A percentile compares a stretch with the other conserved stretches of the same genome.
These are phyloP conservation scores for Talaromyces sp. DNA, from an alignment of 2,329 filamentous ascomycete species.

Conservation along the genomic window DNA sequence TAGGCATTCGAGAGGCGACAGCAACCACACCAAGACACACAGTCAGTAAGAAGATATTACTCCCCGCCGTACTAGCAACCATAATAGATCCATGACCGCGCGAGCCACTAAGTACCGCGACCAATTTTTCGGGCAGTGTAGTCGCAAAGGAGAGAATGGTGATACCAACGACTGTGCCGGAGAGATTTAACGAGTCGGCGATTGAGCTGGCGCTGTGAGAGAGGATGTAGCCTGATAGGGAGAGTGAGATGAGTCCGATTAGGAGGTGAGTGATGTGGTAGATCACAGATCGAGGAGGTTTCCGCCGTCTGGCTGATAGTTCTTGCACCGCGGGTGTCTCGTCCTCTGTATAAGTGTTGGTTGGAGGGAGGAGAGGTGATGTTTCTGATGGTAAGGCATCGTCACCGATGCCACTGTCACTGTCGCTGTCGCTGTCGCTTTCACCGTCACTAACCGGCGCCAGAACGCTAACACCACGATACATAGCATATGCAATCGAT, in stretches of 20 bases:
- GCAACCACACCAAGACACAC: slow-evolving; percentile 42
- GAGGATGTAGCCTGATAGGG: slow-evolving; percentile 47
- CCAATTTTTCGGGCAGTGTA: slow-evolving; percentile 51
- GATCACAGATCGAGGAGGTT: slow-evolving; percentile 21
- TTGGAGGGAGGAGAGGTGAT: neutral
- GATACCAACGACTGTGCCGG: slow-evolving; percentile 45
- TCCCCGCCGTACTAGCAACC: slow-evolving; percentile 50
- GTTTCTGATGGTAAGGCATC: neutral
- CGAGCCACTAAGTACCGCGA: slow-evolving; percentile 46
- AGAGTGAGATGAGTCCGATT: slow-evolving; percentile 42
- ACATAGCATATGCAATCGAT: slow-evolving; percentile 44
- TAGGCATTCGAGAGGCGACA: slow-evolving; percentile 6
- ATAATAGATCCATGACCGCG: slow-evolving; percentile 48
- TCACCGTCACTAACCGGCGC: slow-evolving; percentile 43
- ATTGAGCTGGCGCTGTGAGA: slow-evolving; percentile 42
- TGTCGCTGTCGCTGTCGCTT: slow-evolving; percentile 33
- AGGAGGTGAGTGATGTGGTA: slow-evolving; percentile 43
- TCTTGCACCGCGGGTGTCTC: neutral
- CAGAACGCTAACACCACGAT: slow-evolving; percentile 37
- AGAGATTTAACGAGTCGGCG: slow-evolving; percentile 39
- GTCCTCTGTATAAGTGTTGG: neutral
- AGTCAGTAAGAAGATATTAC: slow-evolving; percentile 52
- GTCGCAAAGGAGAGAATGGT: slow-evolving; percentile 49
- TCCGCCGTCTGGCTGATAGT: neutral
- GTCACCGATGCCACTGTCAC: slow-evolving; percentile 24